Evolutionary conservation across 148 eudicot genomes (phyloP).

Genomic region (Camellia granthamiana): DNA sequence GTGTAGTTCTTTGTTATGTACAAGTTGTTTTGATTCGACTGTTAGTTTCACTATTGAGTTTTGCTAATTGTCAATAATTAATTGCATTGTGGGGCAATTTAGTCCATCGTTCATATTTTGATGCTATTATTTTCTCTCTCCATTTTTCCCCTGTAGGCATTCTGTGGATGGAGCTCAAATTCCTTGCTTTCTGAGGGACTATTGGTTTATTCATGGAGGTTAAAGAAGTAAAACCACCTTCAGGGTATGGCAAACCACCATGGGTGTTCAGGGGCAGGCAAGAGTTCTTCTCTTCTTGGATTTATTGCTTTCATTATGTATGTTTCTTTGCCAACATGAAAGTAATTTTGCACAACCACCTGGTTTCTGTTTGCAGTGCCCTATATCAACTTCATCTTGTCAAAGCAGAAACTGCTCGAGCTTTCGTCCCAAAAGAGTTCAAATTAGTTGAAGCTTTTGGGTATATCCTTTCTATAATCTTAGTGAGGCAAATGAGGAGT

Average conservation of each 20-base stretch:
- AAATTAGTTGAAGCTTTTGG: slow-evolving; percentile 91
- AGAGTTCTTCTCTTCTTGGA: slow-evolving; percentile 15
- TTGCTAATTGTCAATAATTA: background rate
- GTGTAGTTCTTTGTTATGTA: background rate
- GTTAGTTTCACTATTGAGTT: background rate
- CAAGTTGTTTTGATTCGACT: background rate
- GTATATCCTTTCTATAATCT: slow-evolving; percentile 27
- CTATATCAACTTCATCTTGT: slow-evolving; percentile 89
- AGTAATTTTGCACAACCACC: background rate
- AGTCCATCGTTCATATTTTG: background rate
- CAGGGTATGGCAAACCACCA: slow-evolving; percentile 70
- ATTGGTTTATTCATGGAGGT: slow-evolving; percentile 32
- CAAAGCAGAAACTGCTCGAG: slow-evolving; percentile 78
- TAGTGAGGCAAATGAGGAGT: background rate
- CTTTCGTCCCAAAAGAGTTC: slow-evolving; percentile 87
- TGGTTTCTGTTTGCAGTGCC: slow-evolving; percentile 49
- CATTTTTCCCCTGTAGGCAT: background rate
- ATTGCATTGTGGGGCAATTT: background rate
- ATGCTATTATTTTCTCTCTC: background rate
- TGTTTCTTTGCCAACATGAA: background rate
- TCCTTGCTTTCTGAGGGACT: background rate
- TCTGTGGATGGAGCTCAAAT: background rate
- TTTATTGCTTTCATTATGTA: background rate
- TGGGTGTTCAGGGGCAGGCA: slow-evolving; percentile 95
- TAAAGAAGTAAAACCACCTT: slow-evolving; percentile 32